Conservation (phyloP, 371 early-diverging fungal species). For the Neoconidiobolus thromboides region DNA sequence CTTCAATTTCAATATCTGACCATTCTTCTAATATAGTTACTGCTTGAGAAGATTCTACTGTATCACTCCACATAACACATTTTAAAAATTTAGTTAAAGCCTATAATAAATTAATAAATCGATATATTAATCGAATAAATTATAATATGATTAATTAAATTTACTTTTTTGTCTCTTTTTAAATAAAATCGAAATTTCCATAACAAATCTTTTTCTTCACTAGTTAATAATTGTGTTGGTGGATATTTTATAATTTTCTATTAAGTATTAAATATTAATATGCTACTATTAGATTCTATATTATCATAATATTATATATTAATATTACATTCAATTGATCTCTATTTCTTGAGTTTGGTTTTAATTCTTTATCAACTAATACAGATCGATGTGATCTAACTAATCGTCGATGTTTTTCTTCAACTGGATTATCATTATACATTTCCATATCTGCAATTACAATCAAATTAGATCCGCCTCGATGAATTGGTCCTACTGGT, state of each 20-base stretch:
- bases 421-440: constrained; percentile 70
- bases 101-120: constrained; percentile 12
- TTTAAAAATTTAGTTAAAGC: constrained; percentile 92
- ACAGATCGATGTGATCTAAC: constrained; percentile 80
- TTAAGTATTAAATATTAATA: not conserved
- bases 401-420: constrained; percentile 87
- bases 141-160: not conserved
- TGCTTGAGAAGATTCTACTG: constrained; percentile 77
- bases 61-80: constrained; percentile 88
- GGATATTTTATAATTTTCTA: constrained; percentile 78
- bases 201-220: constrained; percentile 77
- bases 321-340: constrained; percentile 68
- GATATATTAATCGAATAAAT: not conserved
- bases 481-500: constrained; percentile 1
- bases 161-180: constrained; percentile 66
- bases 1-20: constrained; percentile 84
- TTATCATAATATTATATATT: not conserved
- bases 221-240: constrained; percentile 59
- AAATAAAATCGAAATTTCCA: constrained; percentile 95
- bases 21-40: constrained; percentile 66
- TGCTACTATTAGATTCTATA: not conserved
- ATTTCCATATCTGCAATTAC: constrained; percentile 39
- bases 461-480: not conserved
- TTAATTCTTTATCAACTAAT: constrained; percentile 76
- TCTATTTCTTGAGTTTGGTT: constrained; percentile 81